Percentiles rank a stretch among this genome's conserved stretches.
phyloP scores from a whole-genome alignment of 306 rosid genomes.

The Dicorynia guianensis region DNA sequence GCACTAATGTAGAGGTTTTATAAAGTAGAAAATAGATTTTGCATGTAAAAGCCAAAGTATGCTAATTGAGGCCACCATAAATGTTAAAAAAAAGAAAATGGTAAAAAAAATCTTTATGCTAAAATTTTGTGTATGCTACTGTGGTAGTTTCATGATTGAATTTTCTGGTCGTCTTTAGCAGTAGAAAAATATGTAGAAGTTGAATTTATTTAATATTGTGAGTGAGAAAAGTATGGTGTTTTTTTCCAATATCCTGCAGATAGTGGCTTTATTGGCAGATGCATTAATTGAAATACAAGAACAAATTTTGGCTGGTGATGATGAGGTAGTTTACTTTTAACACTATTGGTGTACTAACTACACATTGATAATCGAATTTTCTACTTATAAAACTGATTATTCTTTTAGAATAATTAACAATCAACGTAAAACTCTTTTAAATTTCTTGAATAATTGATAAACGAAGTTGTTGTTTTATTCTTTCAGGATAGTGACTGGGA shows the following conservation, averaged over 20 bases:
- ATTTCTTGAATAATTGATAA: no score
- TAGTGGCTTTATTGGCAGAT: conserved; percentile 84
- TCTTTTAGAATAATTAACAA: conserved; percentile 77
- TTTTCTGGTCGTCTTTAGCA: conserved; percentile 4
- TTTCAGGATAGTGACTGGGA: conserved; percentile 95
- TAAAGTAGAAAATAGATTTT: conserved; percentile 9
- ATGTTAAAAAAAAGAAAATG: neutral
- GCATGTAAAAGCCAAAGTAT: conserved; percentile 21
- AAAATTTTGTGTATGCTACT: conserved; percentile 2
- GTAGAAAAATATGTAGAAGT: neutral
- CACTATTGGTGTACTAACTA: conserved; percentile 5
- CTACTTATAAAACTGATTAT: conserved; percentile 24
- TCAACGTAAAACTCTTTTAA: no score
- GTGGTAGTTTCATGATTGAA: conserved; percentile 15
- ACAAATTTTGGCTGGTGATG: conserved; percentile 72
- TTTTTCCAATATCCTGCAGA: conserved; percentile 58
- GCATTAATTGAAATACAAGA: conserved; percentile 86
- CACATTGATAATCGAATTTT: conserved; percentile 17
- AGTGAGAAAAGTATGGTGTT: neutral
- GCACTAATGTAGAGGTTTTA: neutral
- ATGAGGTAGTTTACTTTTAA: conserved; percentile 56
- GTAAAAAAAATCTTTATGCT: neutral
- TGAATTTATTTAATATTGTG: conserved; percentile 8
- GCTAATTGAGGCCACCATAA: neutral
- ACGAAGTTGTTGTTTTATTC: no score